Evolutionary conservation across 2,329 filamentous ascomycete species (phyloP).

Genomic region (Xylariaceae sp.): DNA sequence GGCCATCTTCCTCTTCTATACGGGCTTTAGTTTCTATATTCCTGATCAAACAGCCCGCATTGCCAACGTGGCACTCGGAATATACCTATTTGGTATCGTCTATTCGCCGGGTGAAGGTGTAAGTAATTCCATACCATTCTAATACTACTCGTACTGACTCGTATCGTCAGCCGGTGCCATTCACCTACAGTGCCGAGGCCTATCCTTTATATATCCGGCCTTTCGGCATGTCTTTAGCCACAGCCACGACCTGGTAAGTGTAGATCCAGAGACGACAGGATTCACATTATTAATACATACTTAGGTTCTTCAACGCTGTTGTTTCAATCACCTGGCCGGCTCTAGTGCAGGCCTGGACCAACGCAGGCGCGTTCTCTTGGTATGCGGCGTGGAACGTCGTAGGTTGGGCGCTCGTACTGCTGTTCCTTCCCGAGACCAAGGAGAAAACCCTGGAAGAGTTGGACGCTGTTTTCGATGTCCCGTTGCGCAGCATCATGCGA

Average conservation of each 20-base stretch:
- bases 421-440: conserved; percentile 53
- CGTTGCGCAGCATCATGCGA: conserved; percentile 36
- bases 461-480: conserved; percentile 47
- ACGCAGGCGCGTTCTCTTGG: conserved; percentile 56
- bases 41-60: conserved; percentile 47
- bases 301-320: conserved; percentile 43
- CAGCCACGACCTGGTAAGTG: conserved; percentile 55
- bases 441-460: conserved; percentile 54
- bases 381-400: conserved; percentile 57
- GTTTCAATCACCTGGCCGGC: conserved; percentile 55
- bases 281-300: neutral
- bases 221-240: conserved; percentile 66
- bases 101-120: conserved; percentile 66
- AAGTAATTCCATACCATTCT: conserved; percentile 38
- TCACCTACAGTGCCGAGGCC: conserved; percentile 71
- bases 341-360: conserved; percentile 51
- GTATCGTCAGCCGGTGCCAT: conserved; percentile 57
- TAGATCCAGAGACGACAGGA: neutral
- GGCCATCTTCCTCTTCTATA: conserved; percentile 57
- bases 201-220: conserved; percentile 69
- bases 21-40: conserved; percentile 56
- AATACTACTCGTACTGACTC: neutral
- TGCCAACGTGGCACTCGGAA: conserved; percentile 55
- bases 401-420: conserved; percentile 52
- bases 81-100: conserved; percentile 57